Evolutionary conservation across 371 early-diverging fungal genomes (phyloP).

Genomic region (Apophysomyces ossiformis): DNA sequence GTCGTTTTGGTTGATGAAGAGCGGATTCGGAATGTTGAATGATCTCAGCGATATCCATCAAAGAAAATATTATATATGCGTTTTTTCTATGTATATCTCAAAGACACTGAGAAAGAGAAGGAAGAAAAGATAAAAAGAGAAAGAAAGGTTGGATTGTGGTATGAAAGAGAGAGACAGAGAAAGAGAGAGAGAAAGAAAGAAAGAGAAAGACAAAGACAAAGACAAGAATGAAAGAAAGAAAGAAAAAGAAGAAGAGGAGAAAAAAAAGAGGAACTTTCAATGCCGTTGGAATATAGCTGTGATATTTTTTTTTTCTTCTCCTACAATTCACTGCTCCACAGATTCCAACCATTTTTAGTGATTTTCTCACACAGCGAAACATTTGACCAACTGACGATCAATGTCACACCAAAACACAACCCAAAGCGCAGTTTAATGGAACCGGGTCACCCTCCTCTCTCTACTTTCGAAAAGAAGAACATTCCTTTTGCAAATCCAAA

Average conservation of each 20-base stretch:
- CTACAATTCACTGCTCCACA: background rate
- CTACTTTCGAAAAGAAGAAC: background rate
- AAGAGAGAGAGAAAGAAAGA: background rate
- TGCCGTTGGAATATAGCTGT: no score
- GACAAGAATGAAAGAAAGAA: conserved; percentile 16
- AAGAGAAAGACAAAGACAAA: conserved; percentile 10
- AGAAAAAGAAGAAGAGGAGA: conserved; percentile 2
- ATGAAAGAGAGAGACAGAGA: background rate
- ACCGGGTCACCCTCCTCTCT: background rate
- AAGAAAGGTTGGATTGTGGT: no score
- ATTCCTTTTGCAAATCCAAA: background rate
- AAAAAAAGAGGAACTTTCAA: background rate
- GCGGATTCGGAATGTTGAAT: conserved; percentile 13
- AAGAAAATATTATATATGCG: background rate
- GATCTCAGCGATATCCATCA: conserved; percentile 29
- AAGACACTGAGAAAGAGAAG: no score
- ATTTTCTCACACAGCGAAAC: conserved; percentile 5
- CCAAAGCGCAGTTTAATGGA: conserved; percentile 1
- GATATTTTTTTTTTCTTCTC: no score
- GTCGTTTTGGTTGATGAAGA: conserved; percentile 18
- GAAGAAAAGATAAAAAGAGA: no score
- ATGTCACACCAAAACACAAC: conserved; percentile 1
- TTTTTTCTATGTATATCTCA: no score
- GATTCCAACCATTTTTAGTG: conserved; percentile 3
- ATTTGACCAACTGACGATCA: conserved; percentile 4